phyloP scores from a whole-genome alignment of 176 grass and related monocot species.

The Oryza officinalis region DNA sequence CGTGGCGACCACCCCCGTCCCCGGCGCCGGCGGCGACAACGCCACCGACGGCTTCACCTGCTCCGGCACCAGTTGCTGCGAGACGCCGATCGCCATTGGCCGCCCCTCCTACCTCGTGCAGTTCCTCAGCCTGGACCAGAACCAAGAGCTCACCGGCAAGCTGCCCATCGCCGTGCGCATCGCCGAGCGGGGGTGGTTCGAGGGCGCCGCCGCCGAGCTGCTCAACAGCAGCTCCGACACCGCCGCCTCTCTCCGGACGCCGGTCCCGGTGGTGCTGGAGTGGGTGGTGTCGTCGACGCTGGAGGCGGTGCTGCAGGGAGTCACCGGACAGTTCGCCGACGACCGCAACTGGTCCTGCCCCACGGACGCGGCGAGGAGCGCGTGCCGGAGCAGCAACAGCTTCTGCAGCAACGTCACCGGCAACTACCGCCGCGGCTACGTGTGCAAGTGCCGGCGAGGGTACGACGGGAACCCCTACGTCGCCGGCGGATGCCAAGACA shows the following conservation, averaged over 20 bases:
- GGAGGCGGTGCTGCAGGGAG: background rate
- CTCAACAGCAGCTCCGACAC: background rate
- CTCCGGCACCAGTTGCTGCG: constrained; percentile 25
- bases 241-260: background rate
- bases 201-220: background rate
- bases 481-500: constrained; percentile 45
- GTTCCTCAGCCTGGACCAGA: background rate
- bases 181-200: constrained; percentile 34
- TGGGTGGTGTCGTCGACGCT: background rate
- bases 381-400: constrained; percentile 23
- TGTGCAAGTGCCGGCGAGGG: constrained; percentile 4
- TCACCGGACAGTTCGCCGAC: background rate
- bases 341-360: constrained; percentile 2
- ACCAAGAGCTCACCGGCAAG: background rate
- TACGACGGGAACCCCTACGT: constrained; percentile 64
- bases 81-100: constrained; percentile 32
- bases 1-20: background rate
- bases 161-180: background rate
- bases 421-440: constrained; percentile 28
- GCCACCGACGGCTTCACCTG: background rate
- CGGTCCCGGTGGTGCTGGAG: constrained; percentile 30
- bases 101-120: constrained; percentile 6
- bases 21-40: too few species aligned
- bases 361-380: background rate
- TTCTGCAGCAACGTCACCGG: background rate